Evolutionary conservation across 257 asterid genomes (phyloP), one percentile per base, ranked within the genome.

Genomic region (Fraxinus americana): DNA sequence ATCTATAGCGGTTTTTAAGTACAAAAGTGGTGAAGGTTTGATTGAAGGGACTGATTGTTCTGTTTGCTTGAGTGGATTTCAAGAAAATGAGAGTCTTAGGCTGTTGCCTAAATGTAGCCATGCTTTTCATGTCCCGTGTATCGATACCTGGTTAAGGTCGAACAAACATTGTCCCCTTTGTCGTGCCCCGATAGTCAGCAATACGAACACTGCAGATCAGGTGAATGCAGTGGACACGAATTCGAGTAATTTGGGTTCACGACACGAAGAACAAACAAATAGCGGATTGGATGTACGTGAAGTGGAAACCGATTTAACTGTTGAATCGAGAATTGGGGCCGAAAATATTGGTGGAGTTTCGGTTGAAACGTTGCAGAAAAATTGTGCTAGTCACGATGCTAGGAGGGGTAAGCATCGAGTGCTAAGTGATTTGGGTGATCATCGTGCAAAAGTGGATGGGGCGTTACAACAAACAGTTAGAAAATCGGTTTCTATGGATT

Each of bases 81-180:
- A 81, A 77, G 96, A 90, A 38, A 83, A 85, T 36, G 98, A 92
- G 78, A 69, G n/a, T 6, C 88, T 92, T 21, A 77, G 97, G 83
- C 87, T 92, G 68, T 70, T 94, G 85, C 97, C 97, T 0, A 93
- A 92, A 43, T 93, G 98, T 72, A 86, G 89, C 80, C 98, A 94
- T 61, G 95, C 97, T 68, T 94, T 94, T 81, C 98, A 94, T 65
- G 66, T 83, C 14, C 38, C 41, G 17, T 94, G 98, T 71, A 89
- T 94, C 25, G 98, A 94, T 75, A 88, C 91, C 11, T 94, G 98
- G 98, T 41, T 94, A 4, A 80, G 89, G 25, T 89, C 97, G 8
- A 97, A 94, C 75, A 84, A 79, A 81, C 92, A 84, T 67, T 94
- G 98, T 73, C 98, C 97, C 0, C 71, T 94, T 11, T 92, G 98